phyloP scores from a whole-genome alignment of 805 yeast genomes.

The Pichia deserticola region DNA sequence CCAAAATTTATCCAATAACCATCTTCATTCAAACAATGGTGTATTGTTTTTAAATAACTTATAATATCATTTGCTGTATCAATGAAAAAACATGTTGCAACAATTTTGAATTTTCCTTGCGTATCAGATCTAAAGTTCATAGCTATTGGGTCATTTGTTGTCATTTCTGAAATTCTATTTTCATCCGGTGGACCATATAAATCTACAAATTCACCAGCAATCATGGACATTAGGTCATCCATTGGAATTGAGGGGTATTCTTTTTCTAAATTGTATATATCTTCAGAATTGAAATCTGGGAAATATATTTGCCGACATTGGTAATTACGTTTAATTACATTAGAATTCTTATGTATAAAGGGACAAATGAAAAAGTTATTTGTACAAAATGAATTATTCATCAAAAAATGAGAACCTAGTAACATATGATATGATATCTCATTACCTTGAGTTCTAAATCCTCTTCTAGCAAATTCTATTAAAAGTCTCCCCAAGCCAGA shows the following conservation, averaged over 20 bases:
- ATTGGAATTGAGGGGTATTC: slow-evolving; percentile 35
- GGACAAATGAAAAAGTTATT: slow-evolving; percentile 43
- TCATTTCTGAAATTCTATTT: slow-evolving; percentile 27
- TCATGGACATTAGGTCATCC: slow-evolving; percentile 56
- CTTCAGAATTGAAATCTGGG: slow-evolving; percentile 45
- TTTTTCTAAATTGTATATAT: slow-evolving; percentile 27
- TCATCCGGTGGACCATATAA: slow-evolving; percentile 48
- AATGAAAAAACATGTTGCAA: slow-evolving; percentile 53
- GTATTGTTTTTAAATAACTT: slow-evolving; percentile 46
- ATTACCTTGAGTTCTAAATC: slow-evolving; percentile 60
- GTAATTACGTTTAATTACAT: slow-evolving; percentile 35
- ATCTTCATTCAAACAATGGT: slow-evolving; percentile 34
- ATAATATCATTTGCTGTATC: slow-evolving; percentile 56
- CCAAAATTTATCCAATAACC: slow-evolving; percentile 64
- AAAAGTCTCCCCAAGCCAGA: slow-evolving; percentile 58
- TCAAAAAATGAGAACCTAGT: slow-evolving; percentile 43
- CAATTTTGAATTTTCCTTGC: slow-evolving; percentile 37
- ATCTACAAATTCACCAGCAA: slow-evolving; percentile 67
- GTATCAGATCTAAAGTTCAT: slow-evolving; percentile 34
- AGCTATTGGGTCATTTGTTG: slow-evolving; percentile 33
- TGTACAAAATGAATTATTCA: slow-evolving; percentile 38
- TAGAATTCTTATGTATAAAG: slow-evolving; percentile 44
- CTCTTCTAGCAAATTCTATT: slow-evolving; percentile 44
- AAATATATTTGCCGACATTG: slow-evolving; percentile 45
- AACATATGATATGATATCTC: slow-evolving; percentile 63